phyloP scores from a whole-genome alignment of 495 filamentous ascomycete species.

The Neurospora sp. region DNA sequence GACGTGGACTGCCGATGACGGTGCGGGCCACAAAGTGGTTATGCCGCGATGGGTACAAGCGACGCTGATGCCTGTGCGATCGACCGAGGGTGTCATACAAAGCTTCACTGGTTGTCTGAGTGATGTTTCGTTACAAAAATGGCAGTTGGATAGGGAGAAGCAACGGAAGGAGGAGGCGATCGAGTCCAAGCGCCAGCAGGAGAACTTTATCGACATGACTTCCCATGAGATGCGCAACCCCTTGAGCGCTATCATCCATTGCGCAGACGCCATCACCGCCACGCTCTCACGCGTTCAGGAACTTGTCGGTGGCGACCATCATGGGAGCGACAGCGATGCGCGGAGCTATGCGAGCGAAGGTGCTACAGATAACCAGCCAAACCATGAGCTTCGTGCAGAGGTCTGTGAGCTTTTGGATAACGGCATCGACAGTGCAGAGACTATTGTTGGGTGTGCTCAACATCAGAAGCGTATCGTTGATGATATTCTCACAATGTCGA shows the following conservation, averaged over 20 bases:
- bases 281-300: constrained; percentile 22
- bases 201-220: constrained; percentile 72
- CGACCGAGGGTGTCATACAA: constrained; percentile 20
- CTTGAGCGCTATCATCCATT: constrained; percentile 61
- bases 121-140: constrained; percentile 29
- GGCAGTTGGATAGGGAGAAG: constrained; percentile 28
- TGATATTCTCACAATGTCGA: constrained; percentile 69
- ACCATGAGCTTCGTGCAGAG: constrained; percentile 10
- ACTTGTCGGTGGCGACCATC: constrained; percentile 9
- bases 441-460: constrained; percentile 62
- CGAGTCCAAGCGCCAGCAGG: constrained; percentile 38
- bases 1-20: constrained; percentile 21
- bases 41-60: constrained; percentile 25
- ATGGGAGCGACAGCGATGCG: neutral
- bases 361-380: neutral
- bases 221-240: constrained; percentile 74
- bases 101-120: constrained; percentile 30
- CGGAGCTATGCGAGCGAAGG: neutral
- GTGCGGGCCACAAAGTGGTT: constrained; percentile 17
- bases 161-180: constrained; percentile 35
- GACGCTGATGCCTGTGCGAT: constrained; percentile 26
- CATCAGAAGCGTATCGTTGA: constrained; percentile 78
- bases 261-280: constrained; percentile 45
- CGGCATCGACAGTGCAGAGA: constrained; percentile 60
- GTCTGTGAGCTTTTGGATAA: constrained; percentile 33